phyloP scores from a whole-genome alignment of 208 protist genomes.

The Trypanosoma mega region DNA sequence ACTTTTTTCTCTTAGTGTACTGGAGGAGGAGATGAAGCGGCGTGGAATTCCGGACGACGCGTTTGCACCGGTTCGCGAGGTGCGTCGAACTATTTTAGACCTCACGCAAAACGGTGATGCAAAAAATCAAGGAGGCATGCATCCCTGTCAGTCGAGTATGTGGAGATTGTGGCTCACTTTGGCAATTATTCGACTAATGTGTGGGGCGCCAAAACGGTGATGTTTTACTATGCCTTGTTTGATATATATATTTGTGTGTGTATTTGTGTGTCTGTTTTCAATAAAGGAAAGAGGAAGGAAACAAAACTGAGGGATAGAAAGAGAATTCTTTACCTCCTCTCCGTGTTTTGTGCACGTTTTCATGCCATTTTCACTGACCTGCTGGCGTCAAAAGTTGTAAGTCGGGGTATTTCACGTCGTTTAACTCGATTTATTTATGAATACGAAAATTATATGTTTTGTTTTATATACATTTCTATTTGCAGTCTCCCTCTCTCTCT shows the following conservation, averaged over 20 bases:
- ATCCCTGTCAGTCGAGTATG: constrained; percentile 24
- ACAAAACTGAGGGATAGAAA: too few species aligned
- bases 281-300: too few species aligned
- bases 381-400: too few species aligned
- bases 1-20: constrained; percentile 70
- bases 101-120: constrained; percentile 17
- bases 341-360: too few species aligned
- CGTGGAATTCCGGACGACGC: constrained; percentile 43
- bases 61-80: constrained; percentile 54
- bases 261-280: neutral
- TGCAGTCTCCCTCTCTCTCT: too few species aligned
- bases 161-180: constrained; percentile 66
- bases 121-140: constrained; percentile 9
- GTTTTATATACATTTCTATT: neutral
- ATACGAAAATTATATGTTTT: too few species aligned
- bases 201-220: constrained; percentile 30
- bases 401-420: too few species aligned
- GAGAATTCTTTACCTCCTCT: too few species aligned
- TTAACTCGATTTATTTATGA: too few species aligned
- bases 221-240: too few species aligned
- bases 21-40: constrained; percentile 79
- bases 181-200: constrained; percentile 66
- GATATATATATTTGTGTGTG: constrained; percentile 10
- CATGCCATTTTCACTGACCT: too few species aligned
- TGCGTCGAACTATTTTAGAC: constrained; percentile 57